Evolutionary conservation across 495 filamentous ascomycete genomes (phyloP).

Genomic region (Penicillium waksmanii): DNA sequence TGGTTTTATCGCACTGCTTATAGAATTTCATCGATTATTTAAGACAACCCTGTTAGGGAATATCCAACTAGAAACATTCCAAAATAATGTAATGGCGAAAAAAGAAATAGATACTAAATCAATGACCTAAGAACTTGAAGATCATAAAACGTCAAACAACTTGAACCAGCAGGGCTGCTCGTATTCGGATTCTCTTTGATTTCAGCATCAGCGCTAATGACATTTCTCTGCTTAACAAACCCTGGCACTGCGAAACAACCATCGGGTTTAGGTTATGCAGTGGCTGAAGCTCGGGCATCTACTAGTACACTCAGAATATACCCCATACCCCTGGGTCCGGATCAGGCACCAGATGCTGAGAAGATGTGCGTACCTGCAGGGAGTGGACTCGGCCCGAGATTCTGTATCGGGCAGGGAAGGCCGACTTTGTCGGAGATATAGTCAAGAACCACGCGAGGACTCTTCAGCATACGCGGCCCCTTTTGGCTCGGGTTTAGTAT

Average conservation of each 20-base stretch:
- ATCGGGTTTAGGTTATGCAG: background rate
- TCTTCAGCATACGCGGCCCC: constrained; percentile 1
- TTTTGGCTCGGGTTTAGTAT: background rate
- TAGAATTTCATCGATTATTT: background rate
- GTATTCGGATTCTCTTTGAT: no score
- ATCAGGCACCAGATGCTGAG: background rate
- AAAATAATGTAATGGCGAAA: background rate
- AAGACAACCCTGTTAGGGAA: background rate
- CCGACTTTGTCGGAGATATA: constrained; percentile 2
- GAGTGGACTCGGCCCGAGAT: constrained; percentile 11
- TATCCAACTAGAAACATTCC: background rate
- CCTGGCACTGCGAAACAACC: background rate
- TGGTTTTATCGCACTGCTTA: background rate
- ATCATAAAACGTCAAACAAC: no score
- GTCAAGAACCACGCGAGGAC: background rate
- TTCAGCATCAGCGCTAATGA: no score
- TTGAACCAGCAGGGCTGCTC: no score
- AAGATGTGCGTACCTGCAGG: background rate
- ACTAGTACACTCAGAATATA: background rate
- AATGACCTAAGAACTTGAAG: no score
- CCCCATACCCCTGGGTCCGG: background rate
- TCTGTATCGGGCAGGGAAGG: constrained; percentile 7
- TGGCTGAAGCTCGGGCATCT: background rate
- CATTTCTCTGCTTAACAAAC: no score
- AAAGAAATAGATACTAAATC: no score